Evolutionary conservation across 768 basidiomycete species (phyloP).

Genomic region (Tylopilus felleus): DNA sequence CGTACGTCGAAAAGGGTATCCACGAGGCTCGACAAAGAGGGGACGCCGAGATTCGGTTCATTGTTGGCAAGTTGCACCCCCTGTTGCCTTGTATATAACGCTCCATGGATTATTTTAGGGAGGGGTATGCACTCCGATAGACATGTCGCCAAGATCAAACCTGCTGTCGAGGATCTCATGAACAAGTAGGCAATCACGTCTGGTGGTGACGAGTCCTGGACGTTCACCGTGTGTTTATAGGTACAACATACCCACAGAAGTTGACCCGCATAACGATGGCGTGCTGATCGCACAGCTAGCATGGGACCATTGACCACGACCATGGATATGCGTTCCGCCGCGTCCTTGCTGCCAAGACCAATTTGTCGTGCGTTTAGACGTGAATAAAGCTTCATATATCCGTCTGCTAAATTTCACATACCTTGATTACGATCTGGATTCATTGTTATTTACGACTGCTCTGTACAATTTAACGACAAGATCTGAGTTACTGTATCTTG

Average conservation of each 20-base stretch:
- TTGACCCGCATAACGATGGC: slow-evolving; percentile 80
- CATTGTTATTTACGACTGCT: neutral
- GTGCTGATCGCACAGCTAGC: slow-evolving; percentile 69
- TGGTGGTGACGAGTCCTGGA: neutral
- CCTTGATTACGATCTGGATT: neutral
- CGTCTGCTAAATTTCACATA: neutral
- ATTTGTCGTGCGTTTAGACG: neutral
- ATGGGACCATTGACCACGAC: slow-evolving; percentile 6
- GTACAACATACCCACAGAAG: slow-evolving; percentile 63
- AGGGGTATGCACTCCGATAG: slow-evolving; percentile 84
- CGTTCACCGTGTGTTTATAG: slow-evolving; percentile 37
- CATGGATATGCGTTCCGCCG: neutral
- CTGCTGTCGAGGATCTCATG: slow-evolving; percentile 87
- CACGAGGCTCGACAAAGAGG: slow-evolving; percentile 62
- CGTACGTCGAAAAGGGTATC: slow-evolving; percentile 67
- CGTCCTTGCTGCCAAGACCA: neutral
- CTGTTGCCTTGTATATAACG: neutral
- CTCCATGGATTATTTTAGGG: slow-evolving; percentile 37
- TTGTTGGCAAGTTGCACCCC: slow-evolving; percentile 65
- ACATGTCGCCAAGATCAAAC: slow-evolving; percentile 82
- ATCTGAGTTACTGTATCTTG: no score
- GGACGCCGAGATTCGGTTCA: slow-evolving; percentile 65
- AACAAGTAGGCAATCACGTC: slow-evolving; percentile 50
- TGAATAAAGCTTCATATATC: neutral
- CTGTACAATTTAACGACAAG: neutral